Conservation (phyloP, 1,139 yeast genomes). For the Yamadazyma dushanensis region DNA sequence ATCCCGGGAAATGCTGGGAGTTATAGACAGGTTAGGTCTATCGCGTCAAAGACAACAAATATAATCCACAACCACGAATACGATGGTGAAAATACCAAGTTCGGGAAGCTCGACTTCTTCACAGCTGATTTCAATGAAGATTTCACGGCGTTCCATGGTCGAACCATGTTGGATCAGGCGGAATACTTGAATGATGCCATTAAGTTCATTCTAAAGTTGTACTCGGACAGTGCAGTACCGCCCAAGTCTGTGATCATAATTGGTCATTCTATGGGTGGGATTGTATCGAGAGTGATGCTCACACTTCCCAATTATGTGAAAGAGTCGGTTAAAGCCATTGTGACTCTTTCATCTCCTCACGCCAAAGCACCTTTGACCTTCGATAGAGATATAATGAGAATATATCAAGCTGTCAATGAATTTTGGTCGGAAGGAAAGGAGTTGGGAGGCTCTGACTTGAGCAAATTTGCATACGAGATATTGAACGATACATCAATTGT, state of each 20-base stretch:
- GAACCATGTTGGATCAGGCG: slow-evolving; percentile 91
- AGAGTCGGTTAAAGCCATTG: slow-evolving; percentile 75
- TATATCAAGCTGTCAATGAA: slow-evolving; percentile 72
- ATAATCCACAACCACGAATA: slow-evolving; percentile 40
- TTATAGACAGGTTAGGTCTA: slow-evolving; percentile 82
- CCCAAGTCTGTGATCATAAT: slow-evolving; percentile 78
- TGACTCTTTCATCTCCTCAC: slow-evolving; percentile 92
- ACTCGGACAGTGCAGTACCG: slow-evolving; percentile 33
- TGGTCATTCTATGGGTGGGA: slow-evolving; percentile 98
- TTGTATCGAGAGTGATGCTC: slow-evolving; percentile 80
- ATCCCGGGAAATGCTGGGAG: slow-evolving; percentile 99
- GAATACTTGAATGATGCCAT: slow-evolving; percentile 91
- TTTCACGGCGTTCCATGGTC: slow-evolving; percentile 94
- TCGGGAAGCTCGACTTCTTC: slow-evolving; percentile 66
- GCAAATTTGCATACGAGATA: slow-evolving; percentile 37
- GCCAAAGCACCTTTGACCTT: slow-evolving; percentile 93
- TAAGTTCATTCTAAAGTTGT: slow-evolving; percentile 67
- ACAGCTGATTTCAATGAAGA: slow-evolving; percentile 95
- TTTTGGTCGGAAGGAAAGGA: slow-evolving; percentile 55
- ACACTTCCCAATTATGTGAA: slow-evolving; percentile 74
- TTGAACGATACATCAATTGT: slow-evolving; percentile 52
- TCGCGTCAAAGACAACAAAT: slow-evolving; percentile 77
- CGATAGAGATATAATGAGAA: slow-evolving; percentile 79
- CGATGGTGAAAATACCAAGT: slow-evolving; percentile 23
- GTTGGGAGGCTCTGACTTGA: slow-evolving; percentile 16